Evolutionary conservation across 148 eudicot species (phyloP), one percentile per base, ranked within the genome.

Genomic region (Amaranthus cruentus): DNA sequence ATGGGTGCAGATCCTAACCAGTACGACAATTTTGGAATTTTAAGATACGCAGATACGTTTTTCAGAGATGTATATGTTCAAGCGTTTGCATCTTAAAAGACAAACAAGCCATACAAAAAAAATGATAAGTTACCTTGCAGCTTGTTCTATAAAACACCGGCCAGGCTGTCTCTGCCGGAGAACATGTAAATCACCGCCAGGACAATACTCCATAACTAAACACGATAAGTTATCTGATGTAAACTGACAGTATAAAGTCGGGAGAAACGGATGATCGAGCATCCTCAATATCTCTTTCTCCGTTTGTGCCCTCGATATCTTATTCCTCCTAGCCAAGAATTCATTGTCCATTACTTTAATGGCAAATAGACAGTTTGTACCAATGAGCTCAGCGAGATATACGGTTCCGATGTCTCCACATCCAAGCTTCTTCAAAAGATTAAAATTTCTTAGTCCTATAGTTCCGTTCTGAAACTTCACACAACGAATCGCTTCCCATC

Each of bases 401-500:
- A 94, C 98, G 75, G 97, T 91, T 66, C 98, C 98, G 49, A 91
- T 94, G 81, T 91, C 97, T 46, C 98, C 98, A 76, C 93, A 85
- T 12, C 98, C 98, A 88, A 94, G 81, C 85, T 89, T 87, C 85
- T 88, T 94, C 67, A 94, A 76, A 71, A 91, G 87, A 79, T 91
- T 81, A 69, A 94, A 94, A 69, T 94, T 96, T 83, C 81, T 85
- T 80, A 94, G 76, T 64, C 91, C 96, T 81, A 94, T 80, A 56
- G 44, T 79, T 61, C 98, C 96, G 61, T 89, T 97, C 77, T 87
- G 87, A 28, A 28, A 28, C 38, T 11, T 81, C 80, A 49, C 93
- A 91, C 87, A 61, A 86, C 98, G 97, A 62, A 94, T 89, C 42
- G 96, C 98, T 81, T 94, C 97, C 98, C 98, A 94, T 76, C 91